phyloP scores from a whole-genome alignment of 2,329 filamentous ascomycete genomes.

The Neofusicoccum sp. region DNA sequence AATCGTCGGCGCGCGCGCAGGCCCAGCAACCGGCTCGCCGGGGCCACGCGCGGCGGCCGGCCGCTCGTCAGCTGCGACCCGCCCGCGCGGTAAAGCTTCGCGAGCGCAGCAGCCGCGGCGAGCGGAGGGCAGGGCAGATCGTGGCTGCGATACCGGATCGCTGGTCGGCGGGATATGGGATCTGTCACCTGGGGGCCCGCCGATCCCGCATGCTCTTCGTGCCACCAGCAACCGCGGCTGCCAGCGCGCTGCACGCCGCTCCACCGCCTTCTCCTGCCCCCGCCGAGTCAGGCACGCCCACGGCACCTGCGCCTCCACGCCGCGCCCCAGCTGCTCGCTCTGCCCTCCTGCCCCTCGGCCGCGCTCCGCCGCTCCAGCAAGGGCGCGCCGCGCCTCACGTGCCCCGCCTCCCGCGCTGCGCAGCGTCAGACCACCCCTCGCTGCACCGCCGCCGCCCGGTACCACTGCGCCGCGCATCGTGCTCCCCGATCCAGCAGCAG shows the following conservation, averaged over 20 bases:
- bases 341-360: neutral
- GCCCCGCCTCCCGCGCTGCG: neutral
- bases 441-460: constrained; percentile 8
- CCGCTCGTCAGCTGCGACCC: neutral
- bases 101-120: neutral
- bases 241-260: too few species aligned
- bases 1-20: neutral
- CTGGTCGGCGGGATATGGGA: neutral
- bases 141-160: neutral
- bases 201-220: neutral
- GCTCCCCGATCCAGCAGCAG: constrained; percentile 4
- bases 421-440: constrained; percentile 6
- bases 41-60: neutral
- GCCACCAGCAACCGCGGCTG: neutral
- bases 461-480: neutral
- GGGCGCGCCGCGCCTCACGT: neutral
- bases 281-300: too few species aligned
- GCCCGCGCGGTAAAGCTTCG: constrained; percentile 4
- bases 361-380: neutral
- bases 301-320: too few species aligned
- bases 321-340: neutral
- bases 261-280: too few species aligned
- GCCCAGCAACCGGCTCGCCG: neutral
- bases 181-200: neutral
- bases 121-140: neutral